Evolutionary conservation across 257 asterid species (phyloP).

Genomic region (Gardenia jasminoides): DNA sequence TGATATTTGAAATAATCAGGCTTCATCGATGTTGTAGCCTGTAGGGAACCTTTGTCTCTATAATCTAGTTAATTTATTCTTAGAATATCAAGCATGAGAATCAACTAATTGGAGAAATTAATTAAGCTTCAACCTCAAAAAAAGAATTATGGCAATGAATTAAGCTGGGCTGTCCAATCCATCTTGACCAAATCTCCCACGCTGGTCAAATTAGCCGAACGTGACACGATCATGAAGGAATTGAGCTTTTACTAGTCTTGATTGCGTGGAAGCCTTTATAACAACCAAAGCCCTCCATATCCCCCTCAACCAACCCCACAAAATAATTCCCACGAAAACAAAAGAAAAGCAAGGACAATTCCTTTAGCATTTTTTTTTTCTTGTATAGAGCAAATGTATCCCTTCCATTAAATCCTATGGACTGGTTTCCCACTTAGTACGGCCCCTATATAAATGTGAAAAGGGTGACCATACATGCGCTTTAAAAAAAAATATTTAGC

Average conservation of each 20-base stretch:
- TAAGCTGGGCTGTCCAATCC: conserved; percentile 4
- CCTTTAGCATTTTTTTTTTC: too few species aligned
- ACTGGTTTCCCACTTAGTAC: too few species aligned
- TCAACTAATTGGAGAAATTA: neutral
- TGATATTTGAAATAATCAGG: neutral
- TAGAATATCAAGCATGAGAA: neutral
- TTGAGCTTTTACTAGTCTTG: neutral
- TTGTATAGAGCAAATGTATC: too few species aligned
- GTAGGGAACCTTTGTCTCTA: neutral
- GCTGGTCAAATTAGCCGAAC: conserved; percentile 34
- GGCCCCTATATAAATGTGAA: too few species aligned
- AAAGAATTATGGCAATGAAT: too few species aligned
- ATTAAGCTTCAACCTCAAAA: too few species aligned
- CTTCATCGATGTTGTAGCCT: neutral
- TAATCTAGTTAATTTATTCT: neutral
- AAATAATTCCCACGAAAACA: too few species aligned
- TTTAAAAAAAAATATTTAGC: too few species aligned
- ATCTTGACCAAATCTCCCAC: conserved; percentile 22
- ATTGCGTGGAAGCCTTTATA: neutral
- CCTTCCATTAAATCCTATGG: too few species aligned
- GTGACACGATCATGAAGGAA: conserved; percentile 33
- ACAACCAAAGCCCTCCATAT: neutral
- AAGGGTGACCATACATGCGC: too few species aligned
- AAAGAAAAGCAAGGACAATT: too few species aligned
- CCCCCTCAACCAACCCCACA: too few species aligned